Conservation (phyloP, 2,329 filamentous ascomycete species). For the Volutella citrinella region DNA sequence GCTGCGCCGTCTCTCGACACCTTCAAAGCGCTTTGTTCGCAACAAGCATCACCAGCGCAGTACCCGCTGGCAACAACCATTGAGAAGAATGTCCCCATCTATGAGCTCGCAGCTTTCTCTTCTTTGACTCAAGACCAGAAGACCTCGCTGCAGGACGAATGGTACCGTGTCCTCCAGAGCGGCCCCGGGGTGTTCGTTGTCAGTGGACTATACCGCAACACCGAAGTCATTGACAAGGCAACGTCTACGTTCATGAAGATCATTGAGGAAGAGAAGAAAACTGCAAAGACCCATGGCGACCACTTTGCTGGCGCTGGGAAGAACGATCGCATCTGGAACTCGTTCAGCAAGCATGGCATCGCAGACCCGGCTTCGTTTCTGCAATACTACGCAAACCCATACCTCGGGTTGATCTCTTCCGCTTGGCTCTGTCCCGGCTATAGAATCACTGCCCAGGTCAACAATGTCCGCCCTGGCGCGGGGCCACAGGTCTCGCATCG, state of each 20-base stretch:
- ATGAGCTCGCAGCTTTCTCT: slow-evolving; percentile 41
- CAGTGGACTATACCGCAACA: slow-evolving; percentile 47
- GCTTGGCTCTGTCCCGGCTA: slow-evolving; percentile 60
- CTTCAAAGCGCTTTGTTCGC: slow-evolving; percentile 43
- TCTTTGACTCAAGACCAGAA: slow-evolving; percentile 16
- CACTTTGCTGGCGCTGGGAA: slow-evolving; percentile 56
- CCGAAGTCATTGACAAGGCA: slow-evolving; percentile 39
- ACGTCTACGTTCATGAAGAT: slow-evolving; percentile 47
- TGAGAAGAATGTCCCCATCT: slow-evolving; percentile 53
- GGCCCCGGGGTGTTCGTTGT: slow-evolving; percentile 61
- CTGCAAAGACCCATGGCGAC: slow-evolving; percentile 45
- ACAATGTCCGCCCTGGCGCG: slow-evolving; percentile 59
- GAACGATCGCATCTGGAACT: slow-evolving; percentile 65
- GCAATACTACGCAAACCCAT: slow-evolving; percentile 59
- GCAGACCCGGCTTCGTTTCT: slow-evolving; percentile 51
- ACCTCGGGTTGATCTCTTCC: slow-evolving; percentile 48
- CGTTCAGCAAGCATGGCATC: slow-evolving; percentile 58
- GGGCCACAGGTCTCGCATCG: slow-evolving; percentile 56
- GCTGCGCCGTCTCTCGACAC: slow-evolving; percentile 37
- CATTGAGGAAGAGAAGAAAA: slow-evolving; percentile 41
- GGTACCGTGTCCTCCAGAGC: slow-evolving; percentile 53
- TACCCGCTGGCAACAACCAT: slow-evolving; percentile 49
- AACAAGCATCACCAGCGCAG: slow-evolving; percentile 28
- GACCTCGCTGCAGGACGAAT: slow-evolving; percentile 55
- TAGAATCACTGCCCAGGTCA: slow-evolving; percentile 59